Evolutionary conservation across 306 rosid genomes (phyloP).

Genomic region (Ammopiptanthus mongolicus): DNA sequence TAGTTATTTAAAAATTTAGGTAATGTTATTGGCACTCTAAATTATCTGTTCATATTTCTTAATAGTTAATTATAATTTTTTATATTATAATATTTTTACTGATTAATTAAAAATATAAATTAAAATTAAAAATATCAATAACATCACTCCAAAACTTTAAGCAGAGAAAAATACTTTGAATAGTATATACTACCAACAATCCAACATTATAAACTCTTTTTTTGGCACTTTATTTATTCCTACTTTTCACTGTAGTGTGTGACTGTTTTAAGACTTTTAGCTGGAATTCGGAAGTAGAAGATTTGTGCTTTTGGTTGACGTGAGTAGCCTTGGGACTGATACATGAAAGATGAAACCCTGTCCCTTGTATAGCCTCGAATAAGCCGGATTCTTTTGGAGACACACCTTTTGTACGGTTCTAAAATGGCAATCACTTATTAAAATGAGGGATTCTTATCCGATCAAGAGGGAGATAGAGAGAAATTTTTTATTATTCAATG

Average conservation of each 20-base stretch:
- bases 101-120: too few relatives aligned
- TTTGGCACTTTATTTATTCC: neutral
- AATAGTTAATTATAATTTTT: too few relatives aligned
- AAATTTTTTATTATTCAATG: too few relatives aligned
- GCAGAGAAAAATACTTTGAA: neutral
- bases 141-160: neutral
- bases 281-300: neutral
- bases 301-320: neutral
- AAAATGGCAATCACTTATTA: slow-evolving; percentile 25
- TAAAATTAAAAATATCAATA: too few relatives aligned
- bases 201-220: neutral
- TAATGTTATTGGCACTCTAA: too few relatives aligned
- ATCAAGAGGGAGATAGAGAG: neutral
- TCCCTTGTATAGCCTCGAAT: neutral
- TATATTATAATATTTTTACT: too few relatives aligned
- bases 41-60: too few relatives aligned
- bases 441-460: neutral
- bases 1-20: neutral
- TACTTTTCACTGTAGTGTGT: neutral
- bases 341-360: slow-evolving; percentile 7
- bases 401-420: slow-evolving; percentile 31
- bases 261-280: neutral
- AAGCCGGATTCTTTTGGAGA: slow-evolving; percentile 14
- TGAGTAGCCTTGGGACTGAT: neutral
- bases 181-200: neutral